Evolutionary conservation across 2,329 filamentous ascomycete species (phyloP).

Genomic region (Fusarium burgessii): DNA sequence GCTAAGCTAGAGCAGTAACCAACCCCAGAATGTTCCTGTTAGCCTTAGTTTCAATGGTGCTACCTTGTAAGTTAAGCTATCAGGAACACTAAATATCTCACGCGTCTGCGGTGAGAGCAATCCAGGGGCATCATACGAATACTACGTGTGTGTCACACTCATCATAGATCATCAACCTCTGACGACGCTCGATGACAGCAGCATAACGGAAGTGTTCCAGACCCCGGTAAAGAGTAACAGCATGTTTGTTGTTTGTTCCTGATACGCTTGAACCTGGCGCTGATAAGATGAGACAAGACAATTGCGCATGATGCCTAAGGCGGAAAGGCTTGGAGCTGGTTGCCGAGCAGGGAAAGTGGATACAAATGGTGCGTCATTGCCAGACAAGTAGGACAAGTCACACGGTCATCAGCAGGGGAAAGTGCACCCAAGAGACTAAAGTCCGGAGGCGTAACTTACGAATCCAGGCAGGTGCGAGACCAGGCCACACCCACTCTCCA

Average conservation of each 20-base stretch:
- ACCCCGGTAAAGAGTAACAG: slow-evolving; percentile 5
- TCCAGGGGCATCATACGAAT: slow-evolving; percentile 19
- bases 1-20: slow-evolving; percentile 15
- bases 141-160: background rate
- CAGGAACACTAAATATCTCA: slow-evolving; percentile 24
- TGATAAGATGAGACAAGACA: slow-evolving; percentile 34
- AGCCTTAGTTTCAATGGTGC: slow-evolving; percentile 1
- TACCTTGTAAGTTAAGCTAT: slow-evolving; percentile 4
- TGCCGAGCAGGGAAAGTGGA: slow-evolving; percentile 46
- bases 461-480: slow-evolving; percentile 40
- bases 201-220: slow-evolving; percentile 9
- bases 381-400: slow-evolving; percentile 35
- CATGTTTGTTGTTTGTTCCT: slow-evolving; percentile 34
- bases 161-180: slow-evolving; percentile 5
- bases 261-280: slow-evolving; percentile 26
- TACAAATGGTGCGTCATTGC: slow-evolving; percentile 47
- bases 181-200: slow-evolving; percentile 31
- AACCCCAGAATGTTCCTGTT: slow-evolving; percentile 9
- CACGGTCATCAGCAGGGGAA: slow-evolving; percentile 41
- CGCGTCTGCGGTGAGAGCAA: slow-evolving; percentile 3
- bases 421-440: slow-evolving; percentile 17
- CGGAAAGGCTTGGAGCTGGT: slow-evolving; percentile 43
- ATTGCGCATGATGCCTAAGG: slow-evolving; percentile 43
- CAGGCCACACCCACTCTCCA: slow-evolving; percentile 6
- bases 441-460: slow-evolving; percentile 36